These are phyloP conservation scores for Pleurotus salmoneostramineus DNA, from an alignment of 768 basidiomycete species.

Conservation along the genomic window DNA sequence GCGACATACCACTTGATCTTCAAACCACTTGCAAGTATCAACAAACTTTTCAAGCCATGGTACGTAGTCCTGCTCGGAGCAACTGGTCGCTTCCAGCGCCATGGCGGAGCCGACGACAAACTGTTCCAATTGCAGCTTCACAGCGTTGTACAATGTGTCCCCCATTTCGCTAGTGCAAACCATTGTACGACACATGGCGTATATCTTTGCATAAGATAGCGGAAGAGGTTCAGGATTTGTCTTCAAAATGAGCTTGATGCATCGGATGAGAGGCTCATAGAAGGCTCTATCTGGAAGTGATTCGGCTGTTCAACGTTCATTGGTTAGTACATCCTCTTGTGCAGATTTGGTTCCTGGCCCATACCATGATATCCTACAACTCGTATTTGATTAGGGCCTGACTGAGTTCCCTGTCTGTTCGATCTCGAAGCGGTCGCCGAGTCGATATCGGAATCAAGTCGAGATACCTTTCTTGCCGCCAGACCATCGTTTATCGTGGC, in stretches of 20 bases:
- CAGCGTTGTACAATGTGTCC: slow-evolving; percentile 50
- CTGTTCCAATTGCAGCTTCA: slow-evolving; percentile 60
- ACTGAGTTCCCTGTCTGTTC: slow-evolving; percentile 24
- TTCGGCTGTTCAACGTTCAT: too few species aligned
- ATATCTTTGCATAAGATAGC: slow-evolving; percentile 54
- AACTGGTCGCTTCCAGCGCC: slow-evolving; percentile 24
- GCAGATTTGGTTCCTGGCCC: too few species aligned
- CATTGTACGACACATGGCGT: slow-evolving; percentile 49
- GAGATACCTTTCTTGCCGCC: slow-evolving; percentile 64
- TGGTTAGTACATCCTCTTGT: too few species aligned
- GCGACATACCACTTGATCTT: slow-evolving; percentile 54
- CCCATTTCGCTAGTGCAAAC: slow-evolving; percentile 53
- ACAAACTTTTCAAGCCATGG: slow-evolving; percentile 62
- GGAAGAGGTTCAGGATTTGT: slow-evolving; percentile 28
- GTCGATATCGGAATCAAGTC: slow-evolving; percentile 63
- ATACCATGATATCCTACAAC: slow-evolving; percentile 41
- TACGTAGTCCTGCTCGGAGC: slow-evolving; percentile 26
- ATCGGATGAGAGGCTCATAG: slow-evolving; percentile 22
- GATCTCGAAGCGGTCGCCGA: slow-evolving; percentile 62
- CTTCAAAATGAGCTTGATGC: slow-evolving; percentile 38
- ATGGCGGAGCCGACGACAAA: slow-evolving; percentile 38
- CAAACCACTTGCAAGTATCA: slow-evolving; percentile 57
- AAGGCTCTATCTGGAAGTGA: slow-evolving; percentile 14
- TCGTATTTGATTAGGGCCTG: slow-evolving; percentile 42
- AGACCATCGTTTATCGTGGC: slow-evolving; percentile 37